Conservation (phyloP, 2,329 filamentous ascomycete species). For the Arthrocladium fulminans region DNA sequence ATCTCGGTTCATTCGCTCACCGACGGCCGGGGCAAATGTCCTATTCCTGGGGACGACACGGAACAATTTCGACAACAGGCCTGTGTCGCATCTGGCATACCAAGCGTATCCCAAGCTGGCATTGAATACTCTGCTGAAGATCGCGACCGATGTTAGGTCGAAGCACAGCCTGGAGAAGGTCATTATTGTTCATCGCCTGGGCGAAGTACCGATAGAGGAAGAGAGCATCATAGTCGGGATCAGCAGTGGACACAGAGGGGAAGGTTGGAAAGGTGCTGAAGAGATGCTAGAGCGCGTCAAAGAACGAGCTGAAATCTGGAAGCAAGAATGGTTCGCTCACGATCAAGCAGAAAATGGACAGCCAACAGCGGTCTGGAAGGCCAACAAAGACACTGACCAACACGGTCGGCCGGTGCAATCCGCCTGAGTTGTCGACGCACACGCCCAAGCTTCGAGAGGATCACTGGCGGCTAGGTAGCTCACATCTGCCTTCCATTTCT, state of each 20-base stretch:
- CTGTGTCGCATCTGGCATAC: conserved; percentile 38
- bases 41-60: conserved; percentile 40
- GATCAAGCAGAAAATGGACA: conserved; percentile 1
- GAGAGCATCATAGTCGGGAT: conserved; percentile 89
- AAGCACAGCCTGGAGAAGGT: conserved; percentile 63
- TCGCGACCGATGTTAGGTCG: conserved; percentile 38
- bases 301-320: conserved; percentile 67
- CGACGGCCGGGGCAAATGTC: conserved; percentile 37
- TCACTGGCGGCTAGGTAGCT: too few species aligned
- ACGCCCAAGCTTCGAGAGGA: neutral
- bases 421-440: neutral
- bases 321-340: conserved; percentile 31
- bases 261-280: conserved; percentile 81
- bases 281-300: conserved; percentile 80
- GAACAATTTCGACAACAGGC: conserved; percentile 33
- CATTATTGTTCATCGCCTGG: conserved; percentile 74
- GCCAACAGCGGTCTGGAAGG: conserved; percentile 21
- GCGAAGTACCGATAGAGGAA: conserved; percentile 78
- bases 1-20: conserved; percentile 32
- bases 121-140: conserved; percentile 32
- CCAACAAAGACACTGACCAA: conserved; percentile 19
- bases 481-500: too few species aligned
- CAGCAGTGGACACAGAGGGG: conserved; percentile 70
- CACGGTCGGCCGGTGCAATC: conserved; percentile 2
- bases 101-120: conserved; percentile 35